Evolutionary conservation across 805 yeast genomes (phyloP).

Genomic region (Grigorovia humatica): DNA sequence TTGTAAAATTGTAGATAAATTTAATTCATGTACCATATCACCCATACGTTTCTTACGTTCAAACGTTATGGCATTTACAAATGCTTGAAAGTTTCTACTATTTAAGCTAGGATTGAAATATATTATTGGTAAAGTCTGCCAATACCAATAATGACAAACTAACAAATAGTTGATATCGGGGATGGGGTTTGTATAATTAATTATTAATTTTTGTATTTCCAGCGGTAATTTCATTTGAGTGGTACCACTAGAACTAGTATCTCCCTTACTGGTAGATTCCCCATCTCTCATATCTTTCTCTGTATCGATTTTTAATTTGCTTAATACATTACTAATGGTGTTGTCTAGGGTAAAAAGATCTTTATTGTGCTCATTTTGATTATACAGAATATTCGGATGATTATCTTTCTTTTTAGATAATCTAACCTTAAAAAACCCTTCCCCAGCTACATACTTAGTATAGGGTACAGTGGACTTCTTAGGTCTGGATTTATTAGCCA

Average conservation of each 20-base stretch:
- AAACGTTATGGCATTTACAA: constrained; percentile 57
- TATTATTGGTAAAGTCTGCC: constrained; percentile 49
- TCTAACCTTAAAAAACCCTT: constrained; percentile 20
- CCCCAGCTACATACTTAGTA: constrained; percentile 53
- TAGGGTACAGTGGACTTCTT: constrained; percentile 75
- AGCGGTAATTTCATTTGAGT: constrained; percentile 34
- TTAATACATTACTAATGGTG: not conserved
- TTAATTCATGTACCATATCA: constrained; percentile 50
- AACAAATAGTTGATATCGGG: constrained; percentile 35
- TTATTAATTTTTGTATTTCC: constrained; percentile 36
- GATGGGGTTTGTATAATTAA: constrained; percentile 11
- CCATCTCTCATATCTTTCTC: not conserved
- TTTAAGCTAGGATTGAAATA: constrained; percentile 54
- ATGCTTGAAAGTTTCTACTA: constrained; percentile 57
- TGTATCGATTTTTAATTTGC: too few species aligned
- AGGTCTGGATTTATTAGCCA: constrained; percentile 85
- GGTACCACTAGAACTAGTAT: constrained; percentile 38
- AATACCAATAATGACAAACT: constrained; percentile 53
- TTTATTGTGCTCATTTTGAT: not conserved
- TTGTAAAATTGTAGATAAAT: constrained; percentile 73
- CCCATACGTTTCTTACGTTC: constrained; percentile 42
- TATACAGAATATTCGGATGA: not conserved
- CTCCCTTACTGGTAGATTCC: constrained; percentile 2
- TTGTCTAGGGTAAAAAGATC: not conserved
- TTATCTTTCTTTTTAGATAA: constrained; percentile 3